Evolutionary conservation across 73 alveolate species (phyloP).

Genomic region (Paramecium biaurelia): DNA sequence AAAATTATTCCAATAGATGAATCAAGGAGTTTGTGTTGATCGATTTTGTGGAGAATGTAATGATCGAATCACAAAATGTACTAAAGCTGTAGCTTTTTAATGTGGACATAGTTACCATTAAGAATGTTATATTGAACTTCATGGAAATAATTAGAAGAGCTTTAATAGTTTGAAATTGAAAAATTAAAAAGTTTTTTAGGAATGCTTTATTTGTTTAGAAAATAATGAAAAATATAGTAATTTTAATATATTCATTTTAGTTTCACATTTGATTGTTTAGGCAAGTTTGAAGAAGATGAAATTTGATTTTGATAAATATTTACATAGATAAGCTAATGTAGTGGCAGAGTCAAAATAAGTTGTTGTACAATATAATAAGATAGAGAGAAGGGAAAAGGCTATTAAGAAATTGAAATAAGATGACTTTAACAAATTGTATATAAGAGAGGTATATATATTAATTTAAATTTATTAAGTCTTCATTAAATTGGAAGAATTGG

Average conservation of each 20-base stretch:
- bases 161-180: conserved; percentile 17
- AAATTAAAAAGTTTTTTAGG: not conserved
- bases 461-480: not conserved
- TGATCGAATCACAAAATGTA: not conserved
- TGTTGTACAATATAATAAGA: not conserved
- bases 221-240: not conserved
- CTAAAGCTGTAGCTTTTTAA: conserved; percentile 7
- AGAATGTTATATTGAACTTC: conserved; percentile 24
- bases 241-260: not conserved
- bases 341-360: not conserved
- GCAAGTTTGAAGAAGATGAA: not conserved
- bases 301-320: not conserved
- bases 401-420: not conserved
- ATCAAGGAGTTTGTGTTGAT: not conserved
- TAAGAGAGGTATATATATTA: not conserved
- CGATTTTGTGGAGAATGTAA: not conserved
- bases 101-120: conserved; percentile 22
- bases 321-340: not conserved
- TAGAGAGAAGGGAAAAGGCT: not conserved
- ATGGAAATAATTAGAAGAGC: not conserved
- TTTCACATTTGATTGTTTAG: not conserved
- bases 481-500: not conserved
- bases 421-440: not conserved
- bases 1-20: not conserved
- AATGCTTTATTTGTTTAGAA: conserved; percentile 36